Evolutionary conservation across 495 filamentous ascomycete species (phyloP).

Genomic region (Aspergillus olivimuriae): DNA sequence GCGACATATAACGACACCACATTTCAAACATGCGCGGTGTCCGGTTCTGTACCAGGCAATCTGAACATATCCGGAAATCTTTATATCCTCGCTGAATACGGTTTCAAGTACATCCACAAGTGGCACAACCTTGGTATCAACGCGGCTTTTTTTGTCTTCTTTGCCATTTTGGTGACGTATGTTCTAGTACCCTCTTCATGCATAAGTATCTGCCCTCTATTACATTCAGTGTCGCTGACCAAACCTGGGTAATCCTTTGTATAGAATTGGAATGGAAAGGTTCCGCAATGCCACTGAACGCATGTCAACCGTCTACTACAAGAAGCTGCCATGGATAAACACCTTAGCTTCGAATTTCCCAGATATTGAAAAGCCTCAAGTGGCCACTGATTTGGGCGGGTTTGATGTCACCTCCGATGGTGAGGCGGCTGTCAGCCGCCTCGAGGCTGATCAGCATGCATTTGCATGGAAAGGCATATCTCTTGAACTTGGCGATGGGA

Average conservation of each 20-base stretch:
- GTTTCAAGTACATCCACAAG: conserved; percentile 41
- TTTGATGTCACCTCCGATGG: too few relatives aligned
- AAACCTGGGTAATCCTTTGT: too few relatives aligned
- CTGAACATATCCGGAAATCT: conserved; percentile 32
- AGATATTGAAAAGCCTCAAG: too few relatives aligned
- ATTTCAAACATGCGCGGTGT: conserved; percentile 32
- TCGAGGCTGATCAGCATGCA: too few relatives aligned
- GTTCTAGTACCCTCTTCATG: too few relatives aligned
- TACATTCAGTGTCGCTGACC: too few relatives aligned
- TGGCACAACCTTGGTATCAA: conserved; percentile 56
- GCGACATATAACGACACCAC: conserved; percentile 34
- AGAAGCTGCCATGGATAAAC: neutral
- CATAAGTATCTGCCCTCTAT: neutral
- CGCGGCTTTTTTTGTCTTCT: conserved; percentile 46
- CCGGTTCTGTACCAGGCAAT: conserved; percentile 40
- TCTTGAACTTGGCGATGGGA: too few relatives aligned
- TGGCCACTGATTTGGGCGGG: too few relatives aligned
- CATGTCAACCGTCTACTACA: conserved; percentile 23
- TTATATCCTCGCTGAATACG: conserved; percentile 40
- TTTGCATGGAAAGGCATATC: too few relatives aligned
- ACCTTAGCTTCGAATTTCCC: too few relatives aligned
- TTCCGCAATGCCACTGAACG: conserved; percentile 17
- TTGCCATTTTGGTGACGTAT: conserved; percentile 43
- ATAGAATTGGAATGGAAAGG: conserved; percentile 24
- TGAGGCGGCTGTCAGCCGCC: too few relatives aligned